Evolutionary conservation across 805 yeast genomes (phyloP).

Genomic region (Yamadazyma endophytica): DNA sequence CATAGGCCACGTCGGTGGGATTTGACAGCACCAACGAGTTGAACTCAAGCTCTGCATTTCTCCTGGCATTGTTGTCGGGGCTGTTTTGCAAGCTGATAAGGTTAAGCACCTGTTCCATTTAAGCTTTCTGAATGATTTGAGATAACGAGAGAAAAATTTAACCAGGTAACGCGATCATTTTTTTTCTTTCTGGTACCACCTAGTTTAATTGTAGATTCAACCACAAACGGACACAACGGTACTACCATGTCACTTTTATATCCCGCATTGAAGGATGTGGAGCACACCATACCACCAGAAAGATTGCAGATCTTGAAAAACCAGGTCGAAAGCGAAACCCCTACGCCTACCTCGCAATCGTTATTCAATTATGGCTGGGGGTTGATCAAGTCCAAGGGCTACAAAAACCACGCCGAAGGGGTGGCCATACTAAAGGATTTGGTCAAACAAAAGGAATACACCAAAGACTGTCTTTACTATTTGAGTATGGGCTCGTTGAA

Average conservation of each 20-base stretch:
- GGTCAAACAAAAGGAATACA: constrained; percentile 70
- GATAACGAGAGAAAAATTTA: neutral
- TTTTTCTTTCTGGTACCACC: constrained; percentile 1
- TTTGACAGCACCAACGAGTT: constrained; percentile 37
- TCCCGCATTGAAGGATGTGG: constrained; percentile 39
- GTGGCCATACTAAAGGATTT: constrained; percentile 65
- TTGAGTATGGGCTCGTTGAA: constrained; percentile 84
- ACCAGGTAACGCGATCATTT: neutral
- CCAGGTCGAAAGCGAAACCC: constrained; percentile 79
- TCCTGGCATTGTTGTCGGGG: constrained; percentile 51
- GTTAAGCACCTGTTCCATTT: constrained; percentile 1
- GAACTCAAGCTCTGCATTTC: constrained; percentile 49
- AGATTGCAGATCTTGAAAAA: constrained; percentile 72
- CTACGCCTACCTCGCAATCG: constrained; percentile 75
- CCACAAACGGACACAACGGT: constrained; percentile 1
- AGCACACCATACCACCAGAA: constrained; percentile 59
- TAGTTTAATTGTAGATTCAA: constrained; percentile 1
- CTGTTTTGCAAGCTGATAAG: constrained; percentile 24
- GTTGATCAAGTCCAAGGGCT: constrained; percentile 63
- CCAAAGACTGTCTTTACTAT: constrained; percentile 88
- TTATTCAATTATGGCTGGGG: constrained; percentile 97
- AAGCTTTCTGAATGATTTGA: neutral
- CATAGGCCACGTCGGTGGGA: constrained; percentile 45
- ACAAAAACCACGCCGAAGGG: constrained; percentile 71
- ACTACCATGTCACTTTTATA: constrained; percentile 14